These are phyloP conservation scores for Bocquillonia castaneifolia DNA, from an alignment of 441 rosid genomes.

Conservation along the genomic window DNA sequence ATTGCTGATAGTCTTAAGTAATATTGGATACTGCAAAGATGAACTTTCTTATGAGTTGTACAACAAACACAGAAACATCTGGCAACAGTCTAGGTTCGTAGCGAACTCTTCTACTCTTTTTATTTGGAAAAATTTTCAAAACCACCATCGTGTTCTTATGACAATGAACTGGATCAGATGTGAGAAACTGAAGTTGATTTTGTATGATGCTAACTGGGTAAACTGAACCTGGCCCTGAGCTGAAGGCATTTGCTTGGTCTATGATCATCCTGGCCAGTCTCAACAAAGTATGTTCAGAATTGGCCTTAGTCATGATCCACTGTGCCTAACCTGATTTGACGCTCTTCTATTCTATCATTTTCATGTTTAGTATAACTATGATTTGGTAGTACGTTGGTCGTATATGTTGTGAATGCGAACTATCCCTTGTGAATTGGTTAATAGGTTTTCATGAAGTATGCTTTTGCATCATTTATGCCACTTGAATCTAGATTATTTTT, in stretches of 20 bases:
- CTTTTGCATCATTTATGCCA: neutral
- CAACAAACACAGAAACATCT: conserved; percentile 69
- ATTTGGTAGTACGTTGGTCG: neutral
- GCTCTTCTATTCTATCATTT: neutral
- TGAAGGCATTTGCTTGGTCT: conserved; percentile 8
- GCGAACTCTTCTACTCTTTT: conserved; percentile 6
- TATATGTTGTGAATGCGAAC: neutral
- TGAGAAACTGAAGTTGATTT: conserved; percentile 5
- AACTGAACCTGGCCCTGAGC: neutral
- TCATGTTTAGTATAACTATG: neutral
- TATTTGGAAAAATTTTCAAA: neutral
- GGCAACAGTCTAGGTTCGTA: conserved; percentile 67
- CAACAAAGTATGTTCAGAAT: neutral
- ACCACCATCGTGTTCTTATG: neutral
- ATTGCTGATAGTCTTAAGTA: conserved; percentile 78
- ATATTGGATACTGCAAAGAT: conserved; percentile 95
- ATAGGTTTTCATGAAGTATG: conserved; percentile 1
- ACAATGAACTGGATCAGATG: neutral
- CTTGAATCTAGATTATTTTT: neutral
- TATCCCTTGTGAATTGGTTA: neutral
- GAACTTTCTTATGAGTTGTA: conserved; percentile 79
- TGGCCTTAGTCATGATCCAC: neutral
- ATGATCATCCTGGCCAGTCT: neutral
- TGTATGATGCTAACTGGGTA: neutral
- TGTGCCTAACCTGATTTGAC: no score